These are phyloP conservation scores for Helminthosporium solani DNA, from an alignment of 2,329 filamentous ascomycete genomes.

Conservation along the genomic window DNA sequence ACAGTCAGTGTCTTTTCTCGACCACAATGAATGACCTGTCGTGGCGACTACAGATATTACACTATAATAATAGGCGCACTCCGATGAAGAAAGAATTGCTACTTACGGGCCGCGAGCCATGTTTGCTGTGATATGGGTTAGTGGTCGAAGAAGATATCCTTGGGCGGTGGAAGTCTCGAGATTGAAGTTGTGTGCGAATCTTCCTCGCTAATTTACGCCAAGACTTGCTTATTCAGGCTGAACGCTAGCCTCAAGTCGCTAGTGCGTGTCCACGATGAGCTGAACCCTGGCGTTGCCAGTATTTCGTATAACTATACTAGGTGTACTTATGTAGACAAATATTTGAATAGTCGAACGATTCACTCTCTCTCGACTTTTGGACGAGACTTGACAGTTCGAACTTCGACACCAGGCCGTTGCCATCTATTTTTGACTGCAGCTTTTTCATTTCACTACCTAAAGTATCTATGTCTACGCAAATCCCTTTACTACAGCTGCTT, in stretches of 20 bases:
- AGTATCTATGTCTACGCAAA: slow-evolving; percentile 55
- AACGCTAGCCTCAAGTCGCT: slow-evolving; percentile 8
- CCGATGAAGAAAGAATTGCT: not conserved
- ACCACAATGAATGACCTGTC: not conserved
- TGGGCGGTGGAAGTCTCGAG: slow-evolving; percentile 22
- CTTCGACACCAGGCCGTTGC: no score
- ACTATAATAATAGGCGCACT: not conserved
- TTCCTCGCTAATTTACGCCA: not conserved
- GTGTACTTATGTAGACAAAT: no score
- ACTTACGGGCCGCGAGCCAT: slow-evolving; percentile 68
- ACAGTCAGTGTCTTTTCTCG: slow-evolving; percentile 9
- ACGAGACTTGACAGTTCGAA: no score
- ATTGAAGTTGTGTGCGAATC: slow-evolving; percentile 7
- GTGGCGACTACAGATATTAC: not conserved
- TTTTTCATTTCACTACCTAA: not conserved
- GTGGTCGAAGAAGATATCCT: slow-evolving; percentile 36
- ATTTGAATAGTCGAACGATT: no score
- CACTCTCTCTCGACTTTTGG: no score
- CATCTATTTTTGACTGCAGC: not conserved
- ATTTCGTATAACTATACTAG: no score
- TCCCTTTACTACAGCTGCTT: slow-evolving; percentile 87
- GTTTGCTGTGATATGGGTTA: slow-evolving; percentile 48
- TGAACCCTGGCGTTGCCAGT: no score
- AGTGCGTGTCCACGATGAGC: no score
- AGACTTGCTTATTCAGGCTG: not conserved